Evolutionary conservation across 345 rosid genomes (phyloP), one percentile per base, ranked within the genome.

Genomic region (Kernera saxatilis): DNA sequence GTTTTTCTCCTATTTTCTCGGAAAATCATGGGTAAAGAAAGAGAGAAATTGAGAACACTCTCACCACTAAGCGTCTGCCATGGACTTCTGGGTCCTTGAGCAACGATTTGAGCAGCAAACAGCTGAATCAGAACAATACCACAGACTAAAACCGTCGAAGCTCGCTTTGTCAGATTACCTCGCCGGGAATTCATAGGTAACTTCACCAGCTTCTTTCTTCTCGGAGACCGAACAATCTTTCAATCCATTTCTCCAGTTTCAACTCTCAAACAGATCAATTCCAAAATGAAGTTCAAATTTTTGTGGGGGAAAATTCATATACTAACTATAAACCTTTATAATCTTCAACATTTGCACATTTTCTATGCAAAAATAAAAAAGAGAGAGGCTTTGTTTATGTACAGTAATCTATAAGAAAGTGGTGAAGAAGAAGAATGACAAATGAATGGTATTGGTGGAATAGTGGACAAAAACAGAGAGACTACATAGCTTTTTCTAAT

Each of bases 1-100:
- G 44, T 14, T 64, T 64, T 64, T 49, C 25, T 21, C 43, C 22
- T 27, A 30, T 19, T 35, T 49, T 51, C 49, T 50, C 15, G 8
- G 14, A 21, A 35, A 69, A 2, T 37, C 2, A 57, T 8, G 30
- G 12, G 6, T 32, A 26, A 35, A 33, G 2, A 58, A 10, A 8
- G 15, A 25, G 27, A 19, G 17, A 27, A 17, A 65, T 70, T 40
- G 26, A 53, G 22, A 61, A 41, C 19, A 69, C 63, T 45, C 49
- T 67, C 13, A 84, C 88, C 90, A 30, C 35, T 77, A 7, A 82
- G 76, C 10, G 85, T 86, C 62, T 63, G 72, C 86, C 84, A 82
- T 40, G 29, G 72, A 52, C 73, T 57, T 37, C 27, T 17, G 56
- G 84, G 81, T 81, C 79, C 77, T 74, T 78, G 80, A 79, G 84